Evolutionary conservation across 371 early-diverging fungal species (phyloP), one percentile per base, ranked within the genome.

Genomic region (Apophysomyces sp.): DNA sequence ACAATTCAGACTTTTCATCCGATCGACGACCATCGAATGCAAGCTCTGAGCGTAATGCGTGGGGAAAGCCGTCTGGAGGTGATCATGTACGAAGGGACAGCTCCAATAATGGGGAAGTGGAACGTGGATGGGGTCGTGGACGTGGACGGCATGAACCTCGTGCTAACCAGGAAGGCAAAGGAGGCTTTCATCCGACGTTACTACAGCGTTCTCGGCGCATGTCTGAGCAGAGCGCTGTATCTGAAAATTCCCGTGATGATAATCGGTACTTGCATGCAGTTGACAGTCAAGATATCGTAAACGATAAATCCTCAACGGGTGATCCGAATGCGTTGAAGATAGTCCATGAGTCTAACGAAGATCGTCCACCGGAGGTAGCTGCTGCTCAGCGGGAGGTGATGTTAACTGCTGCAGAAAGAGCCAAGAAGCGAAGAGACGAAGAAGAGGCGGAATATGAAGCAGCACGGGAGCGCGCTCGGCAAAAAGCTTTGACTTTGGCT

Each of bases 371-470:
- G 18, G 73, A 71, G 62, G 57, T 71, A 0, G 65, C 74, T 2
- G 72, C 65, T 3, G 76, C 62, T 12, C 81, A 81, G 52, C 68
- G 72, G 24, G 72, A 74, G 31, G 70, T 71, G 2, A 81, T 81
- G 81, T 51, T 73, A 29, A 75, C 68, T 0, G 79, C 79, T 29
- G 79, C 78, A 21, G 82, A 82, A 63, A 76, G 74, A 16, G 82
- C 82, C 16, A 77, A 77, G 58, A 77, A 74, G 36, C 70, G 82
- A 52, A 44, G 73, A 5, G 82, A 78, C 9, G 79, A 73, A 49
- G 76, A 82, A 29, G 82, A 82, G 36, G 79, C 82, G 1, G 77
- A 71, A 52, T 71, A 51, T 39, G 65, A 73, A 55, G 82, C 82
- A n/a, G 67, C 71, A 7, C 66, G 71, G 34, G 76, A 75, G 53